Base-by-base conservation (phyloP, 768 basidiomycete species). In the Ramaria sp. region DNA sequence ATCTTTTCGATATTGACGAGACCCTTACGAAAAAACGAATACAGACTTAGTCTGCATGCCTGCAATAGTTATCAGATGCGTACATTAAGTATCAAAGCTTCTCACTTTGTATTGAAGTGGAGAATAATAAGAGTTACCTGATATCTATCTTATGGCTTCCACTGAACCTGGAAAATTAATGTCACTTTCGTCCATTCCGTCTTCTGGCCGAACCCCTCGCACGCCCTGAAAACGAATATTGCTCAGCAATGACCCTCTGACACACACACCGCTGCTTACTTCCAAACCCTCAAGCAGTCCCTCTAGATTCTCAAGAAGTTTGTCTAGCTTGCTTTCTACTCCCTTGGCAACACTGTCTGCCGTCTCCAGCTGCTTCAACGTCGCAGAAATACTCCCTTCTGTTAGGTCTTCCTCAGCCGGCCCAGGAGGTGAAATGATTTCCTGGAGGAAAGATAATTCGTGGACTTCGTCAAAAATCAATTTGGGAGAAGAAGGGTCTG, bases 281-380 rank as follows among this genome's bases (percentile, higher is more conserved):
- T 50, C 48, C 10, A 55, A 32, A 2, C 39, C 43, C 25, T 45
- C 44, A 30, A 55, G 28, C 53, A 55, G 43, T 37, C 34, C 43
- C 34, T 55, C 53, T 28, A 55, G 66, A 49, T 77, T 77, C 42
- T 63, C 73, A 51, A 89, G 66, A 32, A 89, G 68, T 18, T 63
- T 71, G 61, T 89, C 84, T 39, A 89, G 67, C 58, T 75, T 77
- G 55, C 64, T 63, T 62, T 88, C 87, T 44, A 89, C 72, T 2
- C 73, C 80, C 30, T 69, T 63, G 3, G 85, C 86, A 58, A 87
- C 62, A 30, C 71, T 72, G 58, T 81, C 73, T 5, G 83, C 84
- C 16, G 64, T 63, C 28, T 83, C 78, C 39, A 89, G 67, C 41
- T 70, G 73, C 42, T 67, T 67, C 43, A 87, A 67, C 39, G 87